These are phyloP conservation scores for Neurospora sp. DNA, from an alignment of 495 filamentous ascomycete species.

Conservation along the genomic window DNA sequence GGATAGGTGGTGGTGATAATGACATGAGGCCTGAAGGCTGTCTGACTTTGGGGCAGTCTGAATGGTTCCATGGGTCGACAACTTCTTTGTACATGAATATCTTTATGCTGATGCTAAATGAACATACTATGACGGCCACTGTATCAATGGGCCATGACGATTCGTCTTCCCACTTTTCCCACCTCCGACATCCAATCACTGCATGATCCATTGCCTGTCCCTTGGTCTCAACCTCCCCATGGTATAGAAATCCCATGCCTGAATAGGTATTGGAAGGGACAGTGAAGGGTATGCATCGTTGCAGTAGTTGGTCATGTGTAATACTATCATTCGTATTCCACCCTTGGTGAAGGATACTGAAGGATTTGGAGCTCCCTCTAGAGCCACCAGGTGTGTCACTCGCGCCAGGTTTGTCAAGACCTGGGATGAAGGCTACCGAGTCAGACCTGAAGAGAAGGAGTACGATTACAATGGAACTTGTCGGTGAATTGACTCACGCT, in stretches of 20 bases:
- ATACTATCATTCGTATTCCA: neutral
- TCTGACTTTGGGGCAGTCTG: neutral
- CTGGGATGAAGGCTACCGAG: neutral
- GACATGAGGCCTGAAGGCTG: neutral
- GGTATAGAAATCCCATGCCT: neutral
- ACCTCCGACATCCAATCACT: neutral
- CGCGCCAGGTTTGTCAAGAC: neutral
- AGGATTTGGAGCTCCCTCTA: neutral
- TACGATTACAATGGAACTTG: neutral
- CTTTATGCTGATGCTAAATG: neutral
- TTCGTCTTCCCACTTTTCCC: neutral
- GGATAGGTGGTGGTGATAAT: constrained; percentile 6
- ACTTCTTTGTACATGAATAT: neutral
- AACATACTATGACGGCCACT: neutral
- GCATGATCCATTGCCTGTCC: neutral
- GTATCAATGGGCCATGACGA: neutral
- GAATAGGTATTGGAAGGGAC: neutral
- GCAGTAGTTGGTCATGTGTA: neutral
- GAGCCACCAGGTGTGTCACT: neutral
- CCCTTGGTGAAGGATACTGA: neutral
- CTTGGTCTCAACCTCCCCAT: neutral
- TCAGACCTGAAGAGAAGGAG: neutral
- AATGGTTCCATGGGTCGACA: neutral
- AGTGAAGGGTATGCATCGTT: neutral
- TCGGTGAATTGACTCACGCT: neutral